phyloP scores from a whole-genome alignment of 2,329 filamentous ascomycete genomes.

The Herpotrichia juniperi region DNA sequence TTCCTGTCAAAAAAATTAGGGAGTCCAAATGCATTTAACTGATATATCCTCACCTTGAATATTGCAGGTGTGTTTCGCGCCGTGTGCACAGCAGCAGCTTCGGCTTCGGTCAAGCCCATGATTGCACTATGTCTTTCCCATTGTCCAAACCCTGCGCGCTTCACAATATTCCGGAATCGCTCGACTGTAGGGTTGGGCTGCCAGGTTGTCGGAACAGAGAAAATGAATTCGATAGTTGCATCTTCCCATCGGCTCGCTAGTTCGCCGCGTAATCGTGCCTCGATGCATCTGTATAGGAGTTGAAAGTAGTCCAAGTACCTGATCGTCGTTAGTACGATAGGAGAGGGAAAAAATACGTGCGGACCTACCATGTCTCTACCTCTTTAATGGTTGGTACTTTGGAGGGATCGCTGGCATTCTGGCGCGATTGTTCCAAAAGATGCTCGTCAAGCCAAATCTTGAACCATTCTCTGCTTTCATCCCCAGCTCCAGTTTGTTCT shows the following conservation, averaged over 20 bases:
- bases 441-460: too few relatives aligned
- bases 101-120: constrained; percentile 56
- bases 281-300: constrained; percentile 55
- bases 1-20: constrained; percentile 9
- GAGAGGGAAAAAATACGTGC: constrained; percentile 34
- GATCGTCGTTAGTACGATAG: not conserved
- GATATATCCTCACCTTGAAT: constrained; percentile 37
- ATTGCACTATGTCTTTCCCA: constrained; percentile 38
- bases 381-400: too few relatives aligned
- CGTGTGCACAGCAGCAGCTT: constrained; percentile 56
- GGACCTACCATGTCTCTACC: constrained; percentile 54
- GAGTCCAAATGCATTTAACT: too few relatives aligned
- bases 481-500: too few relatives aligned
- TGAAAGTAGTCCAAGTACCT: constrained; percentile 56
- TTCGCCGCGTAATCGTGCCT: constrained; percentile 31
- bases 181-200: constrained; percentile 52
- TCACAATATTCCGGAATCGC: constrained; percentile 53
- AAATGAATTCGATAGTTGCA: constrained; percentile 56
- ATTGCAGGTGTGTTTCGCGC: constrained; percentile 33
- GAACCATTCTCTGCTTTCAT: too few relatives aligned
- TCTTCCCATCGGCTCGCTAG: constrained; percentile 50
- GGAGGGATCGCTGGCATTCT: too few relatives aligned
- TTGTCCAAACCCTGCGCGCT: constrained; percentile 54
- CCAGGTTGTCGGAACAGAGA: constrained; percentile 63
- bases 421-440: too few relatives aligned